Base-by-base conservation (phyloP, 495 filamentous ascomycete species). In the Chaetomium cochliodes region DNA sequence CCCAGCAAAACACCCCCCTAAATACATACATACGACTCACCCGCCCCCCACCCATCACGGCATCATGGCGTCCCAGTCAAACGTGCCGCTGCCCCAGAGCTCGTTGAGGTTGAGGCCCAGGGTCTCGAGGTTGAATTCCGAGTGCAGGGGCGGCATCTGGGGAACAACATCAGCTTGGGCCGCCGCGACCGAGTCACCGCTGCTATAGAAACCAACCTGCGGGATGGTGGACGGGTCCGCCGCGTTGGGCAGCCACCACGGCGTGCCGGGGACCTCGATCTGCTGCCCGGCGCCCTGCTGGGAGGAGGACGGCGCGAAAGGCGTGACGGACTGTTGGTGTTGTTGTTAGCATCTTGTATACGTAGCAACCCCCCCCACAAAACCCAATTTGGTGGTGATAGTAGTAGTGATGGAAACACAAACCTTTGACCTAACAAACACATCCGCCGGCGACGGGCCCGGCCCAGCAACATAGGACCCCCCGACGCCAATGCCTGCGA, bases 41-140 rank as follows among this genome's bases (percentile, higher is more conserved):
- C 8, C 33, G 11, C 11, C 11, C 3, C 13, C 41, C 23, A 6
- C 5, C 16, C 22, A 0, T 62, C 30, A 65, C 23, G 42, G 42
- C 63, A 64, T 69, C 64, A 61, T 67, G 9, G 62, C 53, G 15
- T 68, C 66, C 66, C 66, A 68, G 25, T 68, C 66, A 58, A 64
- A 68, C 46, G 47, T 67, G 47, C 67, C 69, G 62, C 15, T 76
- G 58, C 70, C 71, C 74, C 74, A 77, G 0, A 77, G 65, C 60
- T 75, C 73, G 54, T 77, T 75, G 41, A 77, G 58, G 28, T 75
- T 73, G 5, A 69, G 46, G 9, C 73, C 74, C 61, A 77, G 47
- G 0, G 60, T 30, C 53, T 75, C 73, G 16, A 74, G 60, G 33
- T 44, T 72, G 30, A 73, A 72, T 5, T 74, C 74, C 1, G 69